Conservation (phyloP, 1,284 basidiomycete genomes). For the Tylopilus orsonianus region DNA sequence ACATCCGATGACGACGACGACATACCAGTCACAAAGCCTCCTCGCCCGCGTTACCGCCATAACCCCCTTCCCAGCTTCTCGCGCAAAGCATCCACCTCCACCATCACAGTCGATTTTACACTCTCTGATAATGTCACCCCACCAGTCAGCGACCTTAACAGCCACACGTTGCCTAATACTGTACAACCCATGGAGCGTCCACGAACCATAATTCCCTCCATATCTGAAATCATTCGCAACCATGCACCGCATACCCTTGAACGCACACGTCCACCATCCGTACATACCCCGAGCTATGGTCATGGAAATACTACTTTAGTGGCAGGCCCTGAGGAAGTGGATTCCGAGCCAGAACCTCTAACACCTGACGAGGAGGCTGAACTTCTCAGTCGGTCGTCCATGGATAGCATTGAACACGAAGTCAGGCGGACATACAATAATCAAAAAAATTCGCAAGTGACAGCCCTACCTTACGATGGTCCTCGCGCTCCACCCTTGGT, state of each 20-base stretch:
- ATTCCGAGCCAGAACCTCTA: constrained; percentile 48
- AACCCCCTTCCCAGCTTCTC: constrained; percentile 36
- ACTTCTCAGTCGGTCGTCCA: constrained; percentile 69
- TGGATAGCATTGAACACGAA: constrained; percentile 82
- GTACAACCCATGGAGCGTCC: constrained; percentile 28
- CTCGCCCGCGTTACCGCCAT: constrained; percentile 40
- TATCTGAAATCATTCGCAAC: constrained; percentile 78
- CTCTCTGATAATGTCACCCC: constrained; percentile 18
- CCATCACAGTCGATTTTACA: constrained; percentile 34
- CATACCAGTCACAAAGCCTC: constrained; percentile 27
- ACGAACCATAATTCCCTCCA: constrained; percentile 62
- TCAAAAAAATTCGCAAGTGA: constrained; percentile 48
- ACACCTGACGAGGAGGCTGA: constrained; percentile 59
- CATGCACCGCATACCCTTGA: constrained; percentile 62
- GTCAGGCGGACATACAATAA: constrained; percentile 65
- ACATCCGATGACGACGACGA: constrained; percentile 42
- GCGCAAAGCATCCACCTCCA: constrained; percentile 43
- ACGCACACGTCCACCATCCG: constrained; percentile 41
- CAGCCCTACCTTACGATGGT: constrained; percentile 31
- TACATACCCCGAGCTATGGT: constrained; percentile 47
- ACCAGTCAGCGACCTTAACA: constrained; percentile 14
- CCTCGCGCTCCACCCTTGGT: constrained; percentile 26
- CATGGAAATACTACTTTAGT: constrained; percentile 47
- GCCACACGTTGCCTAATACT: constrained; percentile 15
- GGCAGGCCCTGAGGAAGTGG: constrained; percentile 45